Conservation (phyloP, 2,329 filamentous ascomycete species). For the Teratosphaeria epicoccoides region DNA sequence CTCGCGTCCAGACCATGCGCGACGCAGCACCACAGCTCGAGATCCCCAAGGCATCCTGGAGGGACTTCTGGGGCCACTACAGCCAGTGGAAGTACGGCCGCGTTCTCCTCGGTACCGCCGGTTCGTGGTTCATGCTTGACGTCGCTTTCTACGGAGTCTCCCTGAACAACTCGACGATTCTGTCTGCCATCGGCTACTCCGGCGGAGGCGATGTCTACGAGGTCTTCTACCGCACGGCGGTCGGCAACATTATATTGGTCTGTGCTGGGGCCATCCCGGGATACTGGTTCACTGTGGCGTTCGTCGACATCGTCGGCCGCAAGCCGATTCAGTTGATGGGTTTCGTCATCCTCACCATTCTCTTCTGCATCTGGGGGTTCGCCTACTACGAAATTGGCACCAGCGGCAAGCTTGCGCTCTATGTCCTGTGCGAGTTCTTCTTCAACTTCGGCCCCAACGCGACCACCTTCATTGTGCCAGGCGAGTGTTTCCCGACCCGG, state of each 20-base stretch:
- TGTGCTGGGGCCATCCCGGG: conserved; percentile 70
- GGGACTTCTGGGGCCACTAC: conserved; percentile 64
- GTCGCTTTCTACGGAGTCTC: conserved; percentile 49
- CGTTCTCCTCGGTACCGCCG: conserved; percentile 66
- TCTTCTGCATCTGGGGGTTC: conserved; percentile 42
- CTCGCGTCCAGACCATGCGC: conserved; percentile 48
- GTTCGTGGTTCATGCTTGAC: conserved; percentile 77
- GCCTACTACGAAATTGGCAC: conserved; percentile 35
- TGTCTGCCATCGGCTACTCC: conserved; percentile 61
- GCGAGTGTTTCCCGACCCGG: conserved; percentile 42
- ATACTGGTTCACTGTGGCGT: conserved; percentile 70
- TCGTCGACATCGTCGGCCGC: conserved; percentile 62
- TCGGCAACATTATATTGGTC: conserved; percentile 70
- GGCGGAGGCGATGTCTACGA: conserved; percentile 54
- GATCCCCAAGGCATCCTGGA: conserved; percentile 59
- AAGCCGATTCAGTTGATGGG: conserved; percentile 62
- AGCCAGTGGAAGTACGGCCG: conserved; percentile 57
- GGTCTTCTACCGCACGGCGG: conserved; percentile 60
- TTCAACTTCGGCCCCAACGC: conserved; percentile 45
- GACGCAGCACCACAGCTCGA: conserved; percentile 46
- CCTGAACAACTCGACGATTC: conserved; percentile 65
- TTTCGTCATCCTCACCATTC: conserved; percentile 37
- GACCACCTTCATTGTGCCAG: conserved; percentile 42
- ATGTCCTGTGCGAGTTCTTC: conserved; percentile 41
- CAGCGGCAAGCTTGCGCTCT: conserved; percentile 34